Evolutionary conservation across 2,329 filamentous ascomycete species (phyloP).

Genomic region (Ascocoryne sarcoides): DNA sequence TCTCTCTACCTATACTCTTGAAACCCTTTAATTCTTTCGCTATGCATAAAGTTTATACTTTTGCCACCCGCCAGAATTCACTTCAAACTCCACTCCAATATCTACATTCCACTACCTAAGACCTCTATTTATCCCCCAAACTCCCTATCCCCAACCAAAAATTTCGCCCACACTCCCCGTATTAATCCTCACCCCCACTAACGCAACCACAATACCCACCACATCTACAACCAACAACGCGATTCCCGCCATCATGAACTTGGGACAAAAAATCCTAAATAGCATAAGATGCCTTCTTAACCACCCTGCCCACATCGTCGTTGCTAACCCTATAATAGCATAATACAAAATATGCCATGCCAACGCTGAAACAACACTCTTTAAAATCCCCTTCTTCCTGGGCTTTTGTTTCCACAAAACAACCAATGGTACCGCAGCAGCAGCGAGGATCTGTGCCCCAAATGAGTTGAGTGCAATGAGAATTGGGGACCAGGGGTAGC

Average conservation of each 20-base stretch:
- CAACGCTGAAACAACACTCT: conserved; percentile 60
- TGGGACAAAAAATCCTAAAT: conserved; percentile 83
- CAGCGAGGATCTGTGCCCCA: conserved; percentile 78
- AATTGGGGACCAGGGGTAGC: conserved; percentile 83
- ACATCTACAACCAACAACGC: conserved; percentile 71
- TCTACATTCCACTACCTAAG: too few species aligned
- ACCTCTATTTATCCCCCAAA: too few species aligned
- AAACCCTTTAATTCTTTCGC: too few species aligned
- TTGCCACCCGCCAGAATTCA: too few species aligned
- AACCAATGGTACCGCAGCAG: conserved; percentile 68
- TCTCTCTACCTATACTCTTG: too few species aligned
- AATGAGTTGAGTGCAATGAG: conserved; percentile 80
- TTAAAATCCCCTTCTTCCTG: conserved; percentile 40
- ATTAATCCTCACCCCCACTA: conserved; percentile 68
- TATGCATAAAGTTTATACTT: too few species aligned
- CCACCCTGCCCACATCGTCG: conserved; percentile 83
- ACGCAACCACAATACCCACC: conserved; percentile 59
- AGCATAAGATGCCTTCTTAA: conserved; percentile 91
- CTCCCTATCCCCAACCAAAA: conserved; percentile 60
- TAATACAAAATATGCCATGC: conserved; percentile 75
- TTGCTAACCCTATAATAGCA: conserved; percentile 73
- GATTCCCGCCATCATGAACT: conserved; percentile 75
- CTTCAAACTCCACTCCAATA: too few species aligned
- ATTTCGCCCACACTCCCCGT: conserved; percentile 73
- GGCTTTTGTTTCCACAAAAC: conserved; percentile 85